A percentile compares a stretch with the other conserved stretches of the same genome.
phyloP scores from a whole-genome alignment of 495 filamentous ascomycete species.

The Hypoxylon fuscum region DNA sequence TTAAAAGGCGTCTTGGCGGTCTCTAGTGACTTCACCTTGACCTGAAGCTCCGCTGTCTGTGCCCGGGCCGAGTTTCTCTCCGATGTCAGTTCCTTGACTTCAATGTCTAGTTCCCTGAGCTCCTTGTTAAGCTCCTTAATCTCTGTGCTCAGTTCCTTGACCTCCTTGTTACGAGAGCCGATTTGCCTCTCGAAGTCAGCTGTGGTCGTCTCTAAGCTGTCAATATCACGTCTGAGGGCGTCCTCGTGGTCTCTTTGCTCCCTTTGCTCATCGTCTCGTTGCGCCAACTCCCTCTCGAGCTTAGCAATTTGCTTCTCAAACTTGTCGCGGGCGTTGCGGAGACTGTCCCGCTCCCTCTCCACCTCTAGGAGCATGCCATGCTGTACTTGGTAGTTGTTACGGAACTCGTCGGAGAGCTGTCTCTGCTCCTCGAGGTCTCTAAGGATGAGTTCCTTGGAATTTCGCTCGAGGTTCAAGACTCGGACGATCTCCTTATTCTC shows the following conservation, averaged over 20 bases:
- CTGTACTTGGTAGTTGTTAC: conserved; percentile 51
- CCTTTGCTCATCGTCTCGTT: conserved; percentile 43
- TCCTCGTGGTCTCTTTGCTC: conserved; percentile 51
- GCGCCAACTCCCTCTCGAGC: conserved; percentile 47
- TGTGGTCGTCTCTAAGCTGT: conserved; percentile 46
- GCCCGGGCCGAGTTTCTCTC: conserved; percentile 24
- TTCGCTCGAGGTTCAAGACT: conserved; percentile 38
- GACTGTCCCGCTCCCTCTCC: conserved; percentile 52
- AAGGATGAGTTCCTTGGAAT: conserved; percentile 43
- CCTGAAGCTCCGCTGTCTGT: conserved; percentile 27
- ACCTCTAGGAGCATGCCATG: conserved; percentile 49
- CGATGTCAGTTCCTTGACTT: conserved; percentile 44
- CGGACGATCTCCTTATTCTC: conserved; percentile 44
- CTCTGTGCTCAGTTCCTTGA: conserved; percentile 37
- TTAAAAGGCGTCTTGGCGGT: conserved; percentile 8
- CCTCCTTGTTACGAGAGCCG: conserved; percentile 49
- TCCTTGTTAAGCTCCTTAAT: conserved; percentile 40
- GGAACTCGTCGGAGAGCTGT: conserved; percentile 53
- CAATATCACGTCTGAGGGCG: conserved; percentile 46
- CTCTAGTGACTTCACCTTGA: conserved; percentile 31
- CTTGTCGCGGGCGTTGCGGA: conserved; percentile 43
- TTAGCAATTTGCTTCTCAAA: conserved; percentile 43
- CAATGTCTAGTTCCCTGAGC: conserved; percentile 48
- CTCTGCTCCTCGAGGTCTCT: conserved; percentile 53
- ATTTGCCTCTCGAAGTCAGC: conserved; percentile 49